Base-by-base conservation (phyloP, 2,329 filamentous ascomycete genomes). In the Lojkania enalia region DNA sequence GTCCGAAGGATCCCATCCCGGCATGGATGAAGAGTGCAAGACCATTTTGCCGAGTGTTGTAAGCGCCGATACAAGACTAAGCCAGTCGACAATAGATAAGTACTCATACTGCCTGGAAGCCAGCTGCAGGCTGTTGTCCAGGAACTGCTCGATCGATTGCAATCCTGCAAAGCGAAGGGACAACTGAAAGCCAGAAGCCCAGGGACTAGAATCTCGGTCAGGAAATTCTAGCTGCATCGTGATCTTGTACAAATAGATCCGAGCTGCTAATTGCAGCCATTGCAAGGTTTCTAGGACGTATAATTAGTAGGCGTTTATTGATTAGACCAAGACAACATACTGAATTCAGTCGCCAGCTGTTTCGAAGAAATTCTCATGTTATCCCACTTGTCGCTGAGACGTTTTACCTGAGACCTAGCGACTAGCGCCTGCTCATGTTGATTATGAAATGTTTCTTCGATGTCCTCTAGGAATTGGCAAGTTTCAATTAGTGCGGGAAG, bases 401-500 rank as follows among this genome's bases (percentile, higher is more conserved):
- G 61, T 37, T 64, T 64, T 5, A 65, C 52, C 35, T 69, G 65
- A 20, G 61, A 58, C 37, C 57, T 63, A 5, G 54, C 61, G 18
- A 66, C 56, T 19, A 64, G 47, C 7, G 60, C 62, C 33, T 62
- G 61, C 38, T 62, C 60, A 19, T 54, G 50, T n/a, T 53, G 54
- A 31, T 48, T 50, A 5, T 51, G 39, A 18, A 69, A 65, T 3
- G 65, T 67, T 41, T 67, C 65, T 19, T 67, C 59, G 4, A 67
- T 56, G 31, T 69, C 65, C 48, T 69, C 65, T 51, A 64, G 61
- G 19, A 63, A 67, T 27, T 65, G 62, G 35, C 65, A 67, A 3
- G 57, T 60, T 27, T 67, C 59, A 15, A 67, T 48, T 13, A 69
- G 47, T 2, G 60, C 54, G 4, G 62, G 62, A 9, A 69, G 50